These are phyloP conservation scores for Russula ochroleuca DNA, from an alignment of 768 basidiomycete species.

Conservation along the genomic window DNA sequence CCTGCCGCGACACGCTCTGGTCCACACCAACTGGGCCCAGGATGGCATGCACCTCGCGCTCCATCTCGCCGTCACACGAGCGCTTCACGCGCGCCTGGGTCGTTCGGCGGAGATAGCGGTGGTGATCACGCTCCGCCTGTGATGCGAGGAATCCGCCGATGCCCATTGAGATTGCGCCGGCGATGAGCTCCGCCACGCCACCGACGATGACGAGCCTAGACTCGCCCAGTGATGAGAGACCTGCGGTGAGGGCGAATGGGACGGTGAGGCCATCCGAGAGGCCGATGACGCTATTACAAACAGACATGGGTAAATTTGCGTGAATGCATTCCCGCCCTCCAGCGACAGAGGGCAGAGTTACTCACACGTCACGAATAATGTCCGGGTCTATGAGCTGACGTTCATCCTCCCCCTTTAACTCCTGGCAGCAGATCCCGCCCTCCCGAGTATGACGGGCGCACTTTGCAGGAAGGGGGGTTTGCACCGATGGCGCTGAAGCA, in stretches of 20 bases:
- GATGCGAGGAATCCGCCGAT: conserved; percentile 97
- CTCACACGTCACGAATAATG: conserved; percentile 81
- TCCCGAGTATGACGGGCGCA: conserved; percentile 52
- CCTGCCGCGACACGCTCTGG: conserved; percentile 68
- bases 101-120: conserved; percentile 69
- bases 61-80: conserved; percentile 92
- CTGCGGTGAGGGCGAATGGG: conserved; percentile 87
- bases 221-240: conserved; percentile 82
- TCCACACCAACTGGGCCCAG: conserved; percentile 89
- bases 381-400: conserved; percentile 83
- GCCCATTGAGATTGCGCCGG: conserved; percentile 97
- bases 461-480: conserved; percentile 49
- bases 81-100: conserved; percentile 80
- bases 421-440: conserved; percentile 75
- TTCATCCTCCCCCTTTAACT: conserved; percentile 75
- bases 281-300: conserved; percentile 87
- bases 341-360: conserved; percentile 15
- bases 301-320: neutral
- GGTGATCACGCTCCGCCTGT: conserved; percentile 94
- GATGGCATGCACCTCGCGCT: conserved; percentile 86
- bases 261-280: conserved; percentile 88
- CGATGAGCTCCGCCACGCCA: conserved; percentile 92
- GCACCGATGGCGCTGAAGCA: conserved; percentile 37
- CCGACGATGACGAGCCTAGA: conserved; percentile 91
- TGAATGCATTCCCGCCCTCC: neutral